These are phyloP conservation scores for Cinnamomum micranthum DNA, from an alignment of 164 flowering plant genomes.

Conservation along the genomic window DNA sequence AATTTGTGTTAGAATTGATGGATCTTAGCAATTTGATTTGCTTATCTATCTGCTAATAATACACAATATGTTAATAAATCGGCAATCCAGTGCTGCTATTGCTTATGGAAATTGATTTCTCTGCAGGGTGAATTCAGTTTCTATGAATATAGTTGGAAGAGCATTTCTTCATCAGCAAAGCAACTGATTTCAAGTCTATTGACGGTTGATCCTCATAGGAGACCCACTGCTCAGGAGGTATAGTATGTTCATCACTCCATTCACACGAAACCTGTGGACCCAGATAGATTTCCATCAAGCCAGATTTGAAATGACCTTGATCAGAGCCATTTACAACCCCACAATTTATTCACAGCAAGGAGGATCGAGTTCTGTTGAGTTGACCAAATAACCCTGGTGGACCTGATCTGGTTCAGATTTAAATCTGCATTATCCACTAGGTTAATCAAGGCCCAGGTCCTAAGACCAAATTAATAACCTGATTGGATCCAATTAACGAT, in stretches of 20 bases:
- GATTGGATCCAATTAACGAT: not conserved
- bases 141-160: conserved; percentile 71
- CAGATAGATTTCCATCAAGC: not conserved
- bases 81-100: not conserved
- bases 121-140: conserved; percentile 65
- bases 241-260: conserved; percentile 1
- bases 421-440: not conserved
- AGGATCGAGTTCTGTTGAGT: not conserved
- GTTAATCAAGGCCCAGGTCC: not conserved
- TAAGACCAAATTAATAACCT: not conserved
- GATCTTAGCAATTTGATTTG: not conserved
- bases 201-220: conserved; percentile 50
- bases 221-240: conserved; percentile 74
- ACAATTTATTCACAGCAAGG: not conserved
- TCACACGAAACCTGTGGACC: not conserved
- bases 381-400: not conserved
- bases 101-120: not conserved
- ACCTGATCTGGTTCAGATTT: not conserved
- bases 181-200: conserved; percentile 56
- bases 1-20: not conserved
- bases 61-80: too few species aligned
- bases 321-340: not conserved
- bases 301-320: not conserved
- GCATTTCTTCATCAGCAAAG: conserved; percentile 62
- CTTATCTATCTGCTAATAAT: not conserved